Evolutionary conservation across 1,284 basidiomycete species (phyloP).

Genomic region (Coniferiporia weirii): DNA sequence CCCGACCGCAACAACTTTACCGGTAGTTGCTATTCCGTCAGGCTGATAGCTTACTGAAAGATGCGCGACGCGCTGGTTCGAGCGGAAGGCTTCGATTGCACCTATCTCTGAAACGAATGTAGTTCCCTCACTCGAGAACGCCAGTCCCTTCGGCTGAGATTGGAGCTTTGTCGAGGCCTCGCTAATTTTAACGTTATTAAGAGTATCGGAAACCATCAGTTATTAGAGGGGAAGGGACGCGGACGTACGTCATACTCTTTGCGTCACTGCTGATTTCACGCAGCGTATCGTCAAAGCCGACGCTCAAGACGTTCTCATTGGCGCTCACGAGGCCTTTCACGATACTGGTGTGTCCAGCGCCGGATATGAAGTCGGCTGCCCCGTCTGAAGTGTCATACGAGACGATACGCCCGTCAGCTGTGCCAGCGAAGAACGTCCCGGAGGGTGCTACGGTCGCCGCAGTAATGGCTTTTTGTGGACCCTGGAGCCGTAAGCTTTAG

Average conservation of each 20-base stretch:
- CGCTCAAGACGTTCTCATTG: constrained; percentile 55
- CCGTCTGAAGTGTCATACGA: constrained; percentile 49
- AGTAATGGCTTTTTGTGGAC: constrained; percentile 77
- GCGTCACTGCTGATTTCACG: constrained; percentile 52
- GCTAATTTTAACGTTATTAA: constrained; percentile 8
- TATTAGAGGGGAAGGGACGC: not conserved
- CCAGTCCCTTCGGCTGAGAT: constrained; percentile 73
- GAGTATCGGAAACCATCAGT: not conserved
- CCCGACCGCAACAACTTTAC: constrained; percentile 63
- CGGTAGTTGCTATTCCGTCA: constrained; percentile 50
- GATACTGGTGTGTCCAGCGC: constrained; percentile 66
- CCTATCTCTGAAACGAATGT: constrained; percentile 69
- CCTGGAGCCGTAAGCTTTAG: constrained; percentile 36
- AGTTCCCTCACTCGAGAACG: constrained; percentile 55
- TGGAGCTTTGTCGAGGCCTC: constrained; percentile 35
- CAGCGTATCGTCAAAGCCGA: constrained; percentile 78
- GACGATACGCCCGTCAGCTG: constrained; percentile 78
- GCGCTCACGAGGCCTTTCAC: constrained; percentile 62
- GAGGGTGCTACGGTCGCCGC: constrained; percentile 45
- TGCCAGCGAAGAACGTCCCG: constrained; percentile 74
- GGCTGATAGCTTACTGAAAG: constrained; percentile 50
- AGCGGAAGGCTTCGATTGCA: constrained; percentile 62
- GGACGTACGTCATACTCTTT: constrained; percentile 52
- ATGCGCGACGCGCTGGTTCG: constrained; percentile 61
- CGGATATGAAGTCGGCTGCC: constrained; percentile 48